phyloP scores from a whole-genome alignment of 225 moss, liverwort and hornwort genomes.

The Physcomitrium patens region DNA sequence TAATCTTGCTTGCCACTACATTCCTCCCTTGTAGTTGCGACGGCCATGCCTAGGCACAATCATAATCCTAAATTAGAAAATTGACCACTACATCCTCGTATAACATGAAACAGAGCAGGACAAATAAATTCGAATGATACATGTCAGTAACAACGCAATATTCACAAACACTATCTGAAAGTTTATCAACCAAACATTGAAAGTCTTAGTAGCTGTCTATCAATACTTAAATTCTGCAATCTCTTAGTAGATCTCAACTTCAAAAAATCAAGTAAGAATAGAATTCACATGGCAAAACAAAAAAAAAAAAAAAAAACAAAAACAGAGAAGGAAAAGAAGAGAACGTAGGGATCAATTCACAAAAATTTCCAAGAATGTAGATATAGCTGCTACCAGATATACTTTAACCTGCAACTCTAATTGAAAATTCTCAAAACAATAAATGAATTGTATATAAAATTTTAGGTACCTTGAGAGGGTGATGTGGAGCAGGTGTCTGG shows the following conservation, averaged over 20 bases:
- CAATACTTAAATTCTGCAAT: not conserved
- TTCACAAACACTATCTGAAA: not conserved
- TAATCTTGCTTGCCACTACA: constrained; percentile 74
- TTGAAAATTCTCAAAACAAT: not conserved
- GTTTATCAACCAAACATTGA: constrained; percentile 5
- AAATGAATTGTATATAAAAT: constrained; percentile 8
- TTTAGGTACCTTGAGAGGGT: constrained; percentile 85
- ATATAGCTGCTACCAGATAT: not conserved
- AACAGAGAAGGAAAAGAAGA: too few relatives aligned
- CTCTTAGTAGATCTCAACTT: not conserved
- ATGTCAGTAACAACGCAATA: constrained; percentile 3
- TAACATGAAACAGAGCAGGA: constrained; percentile 22
- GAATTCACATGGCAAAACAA: not conserved
- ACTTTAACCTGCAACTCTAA: too few relatives aligned
- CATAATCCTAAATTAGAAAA: constrained; percentile 24
- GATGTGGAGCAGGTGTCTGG: constrained; percentile 84
- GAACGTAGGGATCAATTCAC: too few relatives aligned
- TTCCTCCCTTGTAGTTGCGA: constrained; percentile 94
- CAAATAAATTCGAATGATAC: not conserved
- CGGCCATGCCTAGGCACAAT: constrained; percentile 77
- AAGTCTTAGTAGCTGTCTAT: not conserved
- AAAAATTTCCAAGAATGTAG: not conserved
- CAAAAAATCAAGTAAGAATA: constrained; percentile 15
- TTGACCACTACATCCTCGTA: constrained; percentile 5
- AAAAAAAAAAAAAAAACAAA: too few relatives aligned